phyloP scores from a whole-genome alignment of 441 rosid species.

The Rhodomyrtus psidioides region DNA sequence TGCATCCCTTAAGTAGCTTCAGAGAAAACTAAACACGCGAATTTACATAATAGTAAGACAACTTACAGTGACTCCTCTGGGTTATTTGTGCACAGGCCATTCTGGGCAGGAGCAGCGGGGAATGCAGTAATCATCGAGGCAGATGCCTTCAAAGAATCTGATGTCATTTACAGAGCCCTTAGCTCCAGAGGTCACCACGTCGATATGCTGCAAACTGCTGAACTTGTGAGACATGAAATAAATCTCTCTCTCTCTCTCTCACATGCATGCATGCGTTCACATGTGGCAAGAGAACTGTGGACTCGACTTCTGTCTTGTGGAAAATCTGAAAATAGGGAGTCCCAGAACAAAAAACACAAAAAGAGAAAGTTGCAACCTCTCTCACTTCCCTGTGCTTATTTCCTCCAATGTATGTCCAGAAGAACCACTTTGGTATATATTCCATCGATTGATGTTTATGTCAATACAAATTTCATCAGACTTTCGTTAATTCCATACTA shows the following conservation, averaged over 20 bases:
- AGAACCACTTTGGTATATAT: neutral
- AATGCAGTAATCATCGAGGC: constrained; percentile 94
- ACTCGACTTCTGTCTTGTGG: neutral
- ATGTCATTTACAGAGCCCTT: constrained; percentile 85
- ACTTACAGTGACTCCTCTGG: constrained; percentile 5
- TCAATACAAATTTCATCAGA: neutral
- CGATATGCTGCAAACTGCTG: constrained; percentile 92
- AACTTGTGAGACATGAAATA: constrained; percentile 42
- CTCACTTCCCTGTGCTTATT: neutral
- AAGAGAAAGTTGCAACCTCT: neutral
- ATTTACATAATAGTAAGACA: neutral
- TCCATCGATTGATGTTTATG: neutral
- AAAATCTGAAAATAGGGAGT: neutral
- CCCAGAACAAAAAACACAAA: neutral
- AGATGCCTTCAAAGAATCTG: constrained; percentile 94
- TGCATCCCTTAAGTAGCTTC: neutral
- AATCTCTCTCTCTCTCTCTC: neutral
- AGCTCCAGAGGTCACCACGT: constrained; percentile 91
- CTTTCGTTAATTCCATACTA: neutral
- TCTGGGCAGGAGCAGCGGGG: constrained; percentile 86
- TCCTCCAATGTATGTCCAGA: neutral
- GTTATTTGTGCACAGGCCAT: constrained; percentile 48
- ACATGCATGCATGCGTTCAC: neutral
- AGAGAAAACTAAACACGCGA: neutral
- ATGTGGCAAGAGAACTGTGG: neutral